Conservation (phyloP, 2,329 filamentous ascomycete species). For the Corinectria fuckeliana region DNA sequence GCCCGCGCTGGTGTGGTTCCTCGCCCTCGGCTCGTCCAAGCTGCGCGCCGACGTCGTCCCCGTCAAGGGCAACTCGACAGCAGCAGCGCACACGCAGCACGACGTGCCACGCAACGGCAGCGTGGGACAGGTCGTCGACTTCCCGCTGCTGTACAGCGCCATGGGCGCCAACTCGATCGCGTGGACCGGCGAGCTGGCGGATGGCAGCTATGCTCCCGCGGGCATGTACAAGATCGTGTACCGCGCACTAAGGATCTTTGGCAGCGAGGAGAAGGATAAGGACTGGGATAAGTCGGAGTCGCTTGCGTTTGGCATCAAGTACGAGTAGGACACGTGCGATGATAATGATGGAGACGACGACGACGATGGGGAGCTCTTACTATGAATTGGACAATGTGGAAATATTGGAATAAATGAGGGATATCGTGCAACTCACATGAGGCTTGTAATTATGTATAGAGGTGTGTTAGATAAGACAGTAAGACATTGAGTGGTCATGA, state of each 20-base stretch:
- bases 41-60: conserved; percentile 55
- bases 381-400: background rate
- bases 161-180: conserved; percentile 33
- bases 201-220: conserved; percentile 54
- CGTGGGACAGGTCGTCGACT: conserved; percentile 51
- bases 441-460: background rate
- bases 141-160: conserved; percentile 46
- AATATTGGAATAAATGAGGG: background rate
- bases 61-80: conserved; percentile 29
- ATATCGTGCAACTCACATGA: too few species aligned
- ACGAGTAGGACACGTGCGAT: conserved; percentile 32
- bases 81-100: conserved; percentile 30
- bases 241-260: conserved; percentile 58
- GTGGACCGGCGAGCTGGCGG: conserved; percentile 56
- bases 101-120: conserved; percentile 46
- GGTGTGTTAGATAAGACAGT: background rate
- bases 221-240: conserved; percentile 59
- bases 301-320: conserved; percentile 52
- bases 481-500: background rate
- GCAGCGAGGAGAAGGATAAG: conserved; percentile 49
- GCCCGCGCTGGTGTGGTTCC: conserved; percentile 48
- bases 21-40: conserved; percentile 54
- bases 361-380: background rate
- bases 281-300: conserved; percentile 57
- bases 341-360: background rate